These are phyloP conservation scores for Pontederia paniculata DNA, from an alignment of 176 grass and related monocot species.

Conservation along the genomic window DNA sequence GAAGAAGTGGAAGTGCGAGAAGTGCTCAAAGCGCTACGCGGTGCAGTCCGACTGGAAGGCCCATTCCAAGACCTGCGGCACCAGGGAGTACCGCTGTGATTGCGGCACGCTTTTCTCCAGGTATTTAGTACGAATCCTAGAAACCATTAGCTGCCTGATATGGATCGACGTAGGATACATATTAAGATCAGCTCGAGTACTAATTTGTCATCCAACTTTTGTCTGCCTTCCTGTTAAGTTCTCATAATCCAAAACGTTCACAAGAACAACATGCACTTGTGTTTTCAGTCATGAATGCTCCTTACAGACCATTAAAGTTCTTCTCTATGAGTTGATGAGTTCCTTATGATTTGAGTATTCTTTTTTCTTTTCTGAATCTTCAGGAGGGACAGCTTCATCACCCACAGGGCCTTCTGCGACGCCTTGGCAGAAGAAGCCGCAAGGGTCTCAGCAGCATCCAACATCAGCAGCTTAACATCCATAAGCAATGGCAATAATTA, in stretches of 20 bases:
- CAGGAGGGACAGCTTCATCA: constrained; percentile 13
- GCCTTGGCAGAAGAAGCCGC: constrained; percentile 3
- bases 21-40: constrained; percentile 16
- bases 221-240: too few relatives aligned
- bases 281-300: too few relatives aligned
- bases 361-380: background rate
- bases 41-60: constrained; percentile 25
- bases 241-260: too few relatives aligned
- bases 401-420: constrained; percentile 9
- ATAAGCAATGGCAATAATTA: background rate
- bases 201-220: background rate
- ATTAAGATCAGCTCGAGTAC: background rate
- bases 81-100: constrained; percentile 19
- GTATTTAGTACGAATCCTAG: background rate
- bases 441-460: background rate
- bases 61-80: constrained; percentile 23
- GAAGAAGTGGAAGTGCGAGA: constrained; percentile 19
- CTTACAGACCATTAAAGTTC: background rate
- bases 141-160: background rate
- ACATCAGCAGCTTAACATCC: constrained; percentile 4
- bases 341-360: background rate
- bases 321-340: background rate
- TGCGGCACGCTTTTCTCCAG: constrained; percentile 19
- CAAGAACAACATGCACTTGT: too few relatives aligned
- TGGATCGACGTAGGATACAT: background rate